phyloP scores from a whole-genome alignment of 805 yeast species.

The Zygoascus bituminiphila region DNA sequence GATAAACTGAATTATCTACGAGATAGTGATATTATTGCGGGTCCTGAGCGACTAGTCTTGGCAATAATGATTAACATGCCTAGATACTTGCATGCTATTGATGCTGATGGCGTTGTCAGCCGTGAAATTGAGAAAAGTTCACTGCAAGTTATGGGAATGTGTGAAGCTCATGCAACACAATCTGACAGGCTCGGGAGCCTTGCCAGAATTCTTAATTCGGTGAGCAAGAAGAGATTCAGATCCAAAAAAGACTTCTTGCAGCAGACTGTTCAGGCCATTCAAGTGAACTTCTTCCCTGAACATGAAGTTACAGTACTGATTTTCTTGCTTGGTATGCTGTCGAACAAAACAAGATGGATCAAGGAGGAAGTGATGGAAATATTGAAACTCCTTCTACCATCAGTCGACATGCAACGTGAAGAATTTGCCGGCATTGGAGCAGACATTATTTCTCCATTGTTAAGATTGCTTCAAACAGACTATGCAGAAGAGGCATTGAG shows the following conservation, averaged over 20 bases:
- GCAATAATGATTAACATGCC: constrained; percentile 77
- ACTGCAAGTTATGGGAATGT: constrained; percentile 50
- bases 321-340: constrained; percentile 66
- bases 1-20: constrained; percentile 60
- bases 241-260: constrained; percentile 83
- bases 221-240: constrained; percentile 71
- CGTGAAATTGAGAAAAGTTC: constrained; percentile 48
- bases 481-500: constrained; percentile 83
- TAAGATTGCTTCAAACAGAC: constrained; percentile 72
- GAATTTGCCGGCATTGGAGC: constrained; percentile 91
- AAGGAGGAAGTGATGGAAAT: constrained; percentile 71
- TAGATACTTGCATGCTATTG: constrained; percentile 74
- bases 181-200: constrained; percentile 39
- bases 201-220: constrained; percentile 65
- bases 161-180: constrained; percentile 30
- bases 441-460: constrained; percentile 82
- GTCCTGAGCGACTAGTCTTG: constrained; percentile 58
- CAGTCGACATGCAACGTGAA: constrained; percentile 64
- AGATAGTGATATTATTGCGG: constrained; percentile 67
- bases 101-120: constrained; percentile 35
- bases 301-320: constrained; percentile 69
- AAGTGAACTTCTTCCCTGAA: constrained; percentile 59
- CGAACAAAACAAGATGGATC: constrained; percentile 73
- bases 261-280: constrained; percentile 69
- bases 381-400: constrained; percentile 65